Evolutionary conservation across 1,284 basidiomycete species (phyloP).

Genomic region (Apiotrichum siamense): DNA sequence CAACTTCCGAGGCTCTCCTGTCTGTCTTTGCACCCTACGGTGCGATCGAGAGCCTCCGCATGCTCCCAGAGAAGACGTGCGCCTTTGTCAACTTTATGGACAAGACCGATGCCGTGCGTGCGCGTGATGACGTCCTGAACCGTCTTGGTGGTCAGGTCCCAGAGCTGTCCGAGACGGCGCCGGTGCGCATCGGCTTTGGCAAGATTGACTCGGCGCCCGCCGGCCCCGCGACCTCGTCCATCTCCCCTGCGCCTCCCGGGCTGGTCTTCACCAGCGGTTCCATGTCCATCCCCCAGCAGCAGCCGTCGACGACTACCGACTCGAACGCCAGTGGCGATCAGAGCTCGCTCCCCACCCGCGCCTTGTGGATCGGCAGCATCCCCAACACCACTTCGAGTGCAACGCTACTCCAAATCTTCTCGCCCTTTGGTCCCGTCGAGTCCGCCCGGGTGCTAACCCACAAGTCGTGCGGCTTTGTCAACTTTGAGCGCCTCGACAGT

Average conservation of each 20-base stretch:
- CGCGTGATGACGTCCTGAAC: constrained; percentile 93
- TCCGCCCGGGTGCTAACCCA: constrained; percentile 90
- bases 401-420: constrained; percentile 75
- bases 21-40: constrained; percentile 93
- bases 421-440: constrained; percentile 94
- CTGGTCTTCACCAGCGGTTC: constrained; percentile 54
- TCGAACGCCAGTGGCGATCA: constrained; percentile 21
- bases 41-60: constrained; percentile 86
- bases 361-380: constrained; percentile 93
- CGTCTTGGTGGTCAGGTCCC: constrained; percentile 83
- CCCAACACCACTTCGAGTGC: constrained; percentile 87
- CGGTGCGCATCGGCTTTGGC: constrained; percentile 93
- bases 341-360: constrained; percentile 73
- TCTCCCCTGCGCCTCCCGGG: constrained; percentile 52
- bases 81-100: constrained; percentile 99
- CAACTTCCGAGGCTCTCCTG: constrained; percentile 89
- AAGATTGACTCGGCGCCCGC: constrained; percentile 86
- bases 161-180: constrained; percentile 83
- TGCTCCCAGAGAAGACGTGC: constrained; percentile 97
- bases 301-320: constrained; percentile 18
- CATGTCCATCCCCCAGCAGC: constrained; percentile 28
- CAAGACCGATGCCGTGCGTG: constrained; percentile 84
- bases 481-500: constrained; percentile 94
- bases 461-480: constrained; percentile 67
- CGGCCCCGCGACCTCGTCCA: constrained; percentile 67